A percentile compares a stretch with the other conserved stretches of the same genome.
Conservation (phyloP, 140 eudicot genomes). For the Oenanthe javanica region DNA sequence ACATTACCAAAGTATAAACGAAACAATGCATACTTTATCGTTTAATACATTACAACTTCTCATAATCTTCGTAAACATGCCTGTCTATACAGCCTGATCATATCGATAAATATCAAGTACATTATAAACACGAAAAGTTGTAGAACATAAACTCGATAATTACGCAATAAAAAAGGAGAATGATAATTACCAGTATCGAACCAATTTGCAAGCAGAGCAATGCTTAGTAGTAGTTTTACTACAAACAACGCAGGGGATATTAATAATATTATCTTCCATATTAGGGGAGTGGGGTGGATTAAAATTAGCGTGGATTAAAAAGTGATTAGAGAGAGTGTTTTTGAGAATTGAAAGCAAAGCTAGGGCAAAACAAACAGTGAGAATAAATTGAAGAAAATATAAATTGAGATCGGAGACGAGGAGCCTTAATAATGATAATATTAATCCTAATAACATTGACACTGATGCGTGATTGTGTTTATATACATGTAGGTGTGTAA, state of each 20-base stretch:
- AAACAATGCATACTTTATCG: no score
- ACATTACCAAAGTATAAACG: no score
- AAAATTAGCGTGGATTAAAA: conserved; percentile 40
- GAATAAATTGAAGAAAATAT: conserved; percentile 41
- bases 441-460: conserved; percentile 56
- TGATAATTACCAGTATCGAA: conserved; percentile 55
- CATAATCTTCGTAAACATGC: no score
- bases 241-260: conserved; percentile 46
- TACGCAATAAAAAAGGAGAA: no score
- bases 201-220: conserved; percentile 65
- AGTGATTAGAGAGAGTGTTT: conserved; percentile 52
- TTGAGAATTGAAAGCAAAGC: conserved; percentile 47
- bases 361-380: conserved; percentile 33
- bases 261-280: no score
- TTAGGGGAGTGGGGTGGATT: conserved; percentile 13
- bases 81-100: no score
- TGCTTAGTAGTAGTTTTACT: conserved; percentile 36
- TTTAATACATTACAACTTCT: no score
- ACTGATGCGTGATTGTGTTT: neutral
- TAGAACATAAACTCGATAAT: no score
- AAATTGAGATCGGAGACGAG: conserved; percentile 43
- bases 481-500: neutral
- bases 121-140: neutral
- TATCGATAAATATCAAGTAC: neutral
- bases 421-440: neutral